Base-by-base conservation (phyloP, 352 stramenopile genomes). In the Phytophthora melonis region DNA sequence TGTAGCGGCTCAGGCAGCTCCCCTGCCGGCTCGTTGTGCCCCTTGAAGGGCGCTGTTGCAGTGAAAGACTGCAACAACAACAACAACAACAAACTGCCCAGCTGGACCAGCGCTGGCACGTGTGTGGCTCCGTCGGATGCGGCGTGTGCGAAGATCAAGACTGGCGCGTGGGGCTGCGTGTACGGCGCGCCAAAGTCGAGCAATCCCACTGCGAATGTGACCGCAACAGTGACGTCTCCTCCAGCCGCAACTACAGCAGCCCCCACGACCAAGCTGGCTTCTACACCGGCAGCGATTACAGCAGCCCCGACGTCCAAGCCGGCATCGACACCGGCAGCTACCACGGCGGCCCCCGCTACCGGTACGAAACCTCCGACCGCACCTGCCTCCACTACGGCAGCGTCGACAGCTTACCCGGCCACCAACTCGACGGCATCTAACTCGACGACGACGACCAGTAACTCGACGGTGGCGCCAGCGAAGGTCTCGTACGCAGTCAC, bases 161-260 rank as follows among this genome's bases (percentile, higher is more conserved):
- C 80, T 32, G 83, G 85, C 23, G 84, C 80, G 3, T 90, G 79
- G 82, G 82, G 84, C 16, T 92, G 85, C 63, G 65, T 67, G 47
- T 72, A 72, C 39, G 50, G 54, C 8, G 25, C 18, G 9, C 2
- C 27, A 3, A 60, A 60, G 54, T 11, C 54, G 32, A 50, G 32
- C 9, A 62, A 62, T 19, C 10, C 18, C 4, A 62, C 55, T 3
- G 4, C 55, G 14, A 62, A 62, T 61, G 50, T 34, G 11, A 6
- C 73, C 10, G 25, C 66, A 13, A 77, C 71, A 9, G 66, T 72
- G 16, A 75, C 65, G 21, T 49, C 74, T 2, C 64, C 55, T 14
- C 13, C 30, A 49, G 23, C 27, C 8, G 4, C 25, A 19, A 49
- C 41, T 14, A 49, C 41, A 9, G 41, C 41, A 3, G 11, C 47